Percentiles rank a stretch among this genome's conserved stretches.
These are phyloP conservation scores for Sonneratia alba DNA, from an alignment of 345 rosid species.

Conservation along the genomic window DNA sequence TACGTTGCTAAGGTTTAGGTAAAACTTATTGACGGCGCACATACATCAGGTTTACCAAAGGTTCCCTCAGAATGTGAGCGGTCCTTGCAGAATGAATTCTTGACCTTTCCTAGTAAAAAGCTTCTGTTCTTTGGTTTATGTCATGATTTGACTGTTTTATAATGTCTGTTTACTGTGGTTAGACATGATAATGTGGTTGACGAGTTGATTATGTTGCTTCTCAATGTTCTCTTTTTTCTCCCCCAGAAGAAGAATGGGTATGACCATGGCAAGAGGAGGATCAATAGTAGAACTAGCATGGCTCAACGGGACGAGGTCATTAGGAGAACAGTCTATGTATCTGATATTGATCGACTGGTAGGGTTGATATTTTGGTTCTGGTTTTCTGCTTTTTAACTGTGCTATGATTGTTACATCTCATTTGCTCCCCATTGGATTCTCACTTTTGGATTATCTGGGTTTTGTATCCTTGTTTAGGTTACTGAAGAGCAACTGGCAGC, in stretches of 20 bases:
- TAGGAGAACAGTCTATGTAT: conserved; percentile 73
- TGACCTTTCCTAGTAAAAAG: background rate
- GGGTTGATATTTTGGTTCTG: background rate
- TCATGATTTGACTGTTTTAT: background rate
- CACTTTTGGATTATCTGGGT: background rate
- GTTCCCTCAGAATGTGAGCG: background rate
- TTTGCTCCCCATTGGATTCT: background rate
- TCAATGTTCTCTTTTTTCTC: conserved; percentile 8
- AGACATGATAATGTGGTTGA: background rate
- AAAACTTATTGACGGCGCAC: background rate
- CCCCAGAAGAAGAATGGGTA: conserved; percentile 53
- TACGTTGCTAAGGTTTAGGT: background rate
- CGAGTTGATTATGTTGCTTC: background rate
- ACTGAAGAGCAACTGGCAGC: conserved; percentile 94
- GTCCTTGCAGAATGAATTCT: background rate
- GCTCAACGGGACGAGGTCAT: conserved; percentile 92
- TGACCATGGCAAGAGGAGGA: conserved; percentile 66
- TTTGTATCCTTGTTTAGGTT: conserved; percentile 29
- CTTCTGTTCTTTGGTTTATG: background rate
- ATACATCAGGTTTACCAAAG: background rate
- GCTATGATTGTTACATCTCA: background rate
- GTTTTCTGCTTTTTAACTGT: background rate
- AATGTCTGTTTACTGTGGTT: background rate
- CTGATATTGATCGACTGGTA: conserved; percentile 77
- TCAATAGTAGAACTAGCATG: conserved; percentile 68